Evolutionary conservation across 345 rosid genomes (phyloP), one percentile per base, ranked within the genome.

Genomic region (Laguncularia racemosa): DNA sequence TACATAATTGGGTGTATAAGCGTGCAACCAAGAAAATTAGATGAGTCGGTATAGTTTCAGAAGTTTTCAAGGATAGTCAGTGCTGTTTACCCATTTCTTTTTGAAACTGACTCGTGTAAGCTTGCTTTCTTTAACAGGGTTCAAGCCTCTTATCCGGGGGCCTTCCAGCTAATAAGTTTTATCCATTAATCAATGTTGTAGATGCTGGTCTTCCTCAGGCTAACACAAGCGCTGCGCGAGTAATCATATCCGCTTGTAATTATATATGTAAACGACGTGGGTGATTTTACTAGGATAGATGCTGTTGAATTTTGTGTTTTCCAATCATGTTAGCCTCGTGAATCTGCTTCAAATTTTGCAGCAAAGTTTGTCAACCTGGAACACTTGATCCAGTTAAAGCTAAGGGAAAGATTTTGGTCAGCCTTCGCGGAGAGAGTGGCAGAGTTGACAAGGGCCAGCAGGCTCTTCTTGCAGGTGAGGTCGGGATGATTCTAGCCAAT

Each of bases 381-480:
- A 51, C 77, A 43, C 71, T 89, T 33, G 90, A 89, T 65, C 77
- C 81, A 0, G 14, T 38, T 58, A 83, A 73, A 69, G 91, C 65
- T 10, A 73, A 68, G 15, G 96, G 91, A 49, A 92, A 84, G 78
- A 81, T 85, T 51, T 20, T 85, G 66, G 60, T 77, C 8, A 83
- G 89, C 59, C 47, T 77, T 17, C 66, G 71, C 6, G 76, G 76
- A 12, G 60, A 16, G 1, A 70, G 14, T 15, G 59, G 23, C 14
- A 69, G 77, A 63, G 55, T 53, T 14, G 71, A 75, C 3, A 67
- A 73, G 21, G 83, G 85, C 2, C n/a, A 20, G 1, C 53, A 54
- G 14, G 85, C 75, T 53, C 45, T 61, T 11, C 56, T 48, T 12
- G 81, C 77, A 0, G 85, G 87, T 0, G 93, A 83, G 0, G 77